A percentile compares a stretch with the other conserved stretches of the same genome.
phyloP scores from a whole-genome alignment of 768 basidiomycete species.

The Coprinopsis strossmayeri region DNA sequence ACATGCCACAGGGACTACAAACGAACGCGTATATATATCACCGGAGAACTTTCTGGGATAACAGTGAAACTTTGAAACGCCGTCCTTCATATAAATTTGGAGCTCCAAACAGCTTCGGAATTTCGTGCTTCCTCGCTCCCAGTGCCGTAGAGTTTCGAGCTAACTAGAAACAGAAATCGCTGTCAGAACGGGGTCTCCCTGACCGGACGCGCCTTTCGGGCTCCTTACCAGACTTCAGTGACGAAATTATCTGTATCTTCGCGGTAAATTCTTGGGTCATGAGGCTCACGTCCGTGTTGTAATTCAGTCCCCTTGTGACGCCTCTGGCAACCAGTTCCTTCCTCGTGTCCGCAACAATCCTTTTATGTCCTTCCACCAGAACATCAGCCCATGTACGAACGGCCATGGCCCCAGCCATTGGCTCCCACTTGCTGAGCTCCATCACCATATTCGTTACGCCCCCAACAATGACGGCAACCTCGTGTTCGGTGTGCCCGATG shows the following conservation, averaged over 20 bases:
- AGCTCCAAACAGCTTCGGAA: slow-evolving; percentile 47
- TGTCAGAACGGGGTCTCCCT: too few species aligned
- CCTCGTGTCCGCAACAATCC: slow-evolving; percentile 22
- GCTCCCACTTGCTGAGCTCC: slow-evolving; percentile 51
- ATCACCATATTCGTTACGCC: slow-evolving; percentile 49
- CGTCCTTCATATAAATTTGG: slow-evolving; percentile 43
- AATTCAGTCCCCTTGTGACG: slow-evolving; percentile 45
- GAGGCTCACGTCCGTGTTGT: slow-evolving; percentile 40
- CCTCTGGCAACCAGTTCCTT: slow-evolving; percentile 41
- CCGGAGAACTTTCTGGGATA: too few species aligned
- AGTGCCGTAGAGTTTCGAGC: slow-evolving; percentile 37
- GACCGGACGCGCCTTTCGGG: too few species aligned
- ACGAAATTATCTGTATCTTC: slow-evolving; percentile 47
- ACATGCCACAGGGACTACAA: background rate
- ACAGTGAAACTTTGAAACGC: too few species aligned
- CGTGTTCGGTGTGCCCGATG: slow-evolving; percentile 39
- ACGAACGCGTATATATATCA: too few species aligned
- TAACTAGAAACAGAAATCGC: slow-evolving; percentile 28
- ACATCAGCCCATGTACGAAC: slow-evolving; percentile 49
- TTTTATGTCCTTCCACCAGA: slow-evolving; percentile 36
- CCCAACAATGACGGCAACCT: slow-evolving; percentile 42
- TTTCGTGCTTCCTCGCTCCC: slow-evolving; percentile 45
- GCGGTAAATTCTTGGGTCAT: slow-evolving; percentile 50
- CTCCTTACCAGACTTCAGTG: slow-evolving; percentile 41
- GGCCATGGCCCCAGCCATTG: slow-evolving; percentile 49